Conservation (phyloP, 129 eudicot genomes). For the Lactuca sativa region DNA sequence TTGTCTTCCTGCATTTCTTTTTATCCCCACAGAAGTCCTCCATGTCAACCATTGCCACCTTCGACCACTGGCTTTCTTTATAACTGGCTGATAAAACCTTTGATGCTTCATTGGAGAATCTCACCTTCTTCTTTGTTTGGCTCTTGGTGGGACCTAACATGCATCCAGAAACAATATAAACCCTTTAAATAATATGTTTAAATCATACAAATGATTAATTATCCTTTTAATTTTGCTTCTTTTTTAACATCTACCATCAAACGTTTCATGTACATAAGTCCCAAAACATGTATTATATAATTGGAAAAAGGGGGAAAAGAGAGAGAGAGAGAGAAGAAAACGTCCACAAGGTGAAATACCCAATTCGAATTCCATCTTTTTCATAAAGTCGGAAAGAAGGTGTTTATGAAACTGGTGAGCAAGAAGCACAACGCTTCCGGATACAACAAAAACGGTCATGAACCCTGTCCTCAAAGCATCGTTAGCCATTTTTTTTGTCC, state of each 20-base stretch:
- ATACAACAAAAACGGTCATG: conserved; percentile 84
- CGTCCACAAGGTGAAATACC: conserved; percentile 21
- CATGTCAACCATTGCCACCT: conserved; percentile 1
- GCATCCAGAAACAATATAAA: neutral
- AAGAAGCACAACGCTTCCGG: conserved; percentile 79
- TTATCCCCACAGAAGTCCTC: conserved; percentile 27
- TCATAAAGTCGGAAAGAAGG: conserved; percentile 80
- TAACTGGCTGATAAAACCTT: conserved; percentile 5
- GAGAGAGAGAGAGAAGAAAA: neutral
- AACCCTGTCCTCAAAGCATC: conserved; percentile 51
- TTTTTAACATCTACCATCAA: too few relatives aligned
- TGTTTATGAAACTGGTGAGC: conserved; percentile 80
- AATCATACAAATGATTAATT: too few relatives aligned
- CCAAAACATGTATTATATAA: conserved; percentile 2
- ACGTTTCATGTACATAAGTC: neutral
- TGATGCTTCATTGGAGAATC: conserved; percentile 37
- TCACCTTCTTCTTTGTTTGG: conserved; percentile 66
- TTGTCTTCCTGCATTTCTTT: conserved; percentile 35
- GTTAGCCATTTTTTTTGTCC: conserved; percentile 33
- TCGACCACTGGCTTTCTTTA: conserved; percentile 7
- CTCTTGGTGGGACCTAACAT: conserved; percentile 39
- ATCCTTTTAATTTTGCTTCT: too few relatives aligned
- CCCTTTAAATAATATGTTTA: neutral
- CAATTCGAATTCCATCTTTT: conserved; percentile 66
- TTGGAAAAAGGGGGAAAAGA: neutral